Percentiles rank a stretch among this genome's conserved stretches.
These are phyloP conservation scores for Phytophthora multivora DNA, from an alignment of 352 stramenopile genomes.

Conservation along the genomic window DNA sequence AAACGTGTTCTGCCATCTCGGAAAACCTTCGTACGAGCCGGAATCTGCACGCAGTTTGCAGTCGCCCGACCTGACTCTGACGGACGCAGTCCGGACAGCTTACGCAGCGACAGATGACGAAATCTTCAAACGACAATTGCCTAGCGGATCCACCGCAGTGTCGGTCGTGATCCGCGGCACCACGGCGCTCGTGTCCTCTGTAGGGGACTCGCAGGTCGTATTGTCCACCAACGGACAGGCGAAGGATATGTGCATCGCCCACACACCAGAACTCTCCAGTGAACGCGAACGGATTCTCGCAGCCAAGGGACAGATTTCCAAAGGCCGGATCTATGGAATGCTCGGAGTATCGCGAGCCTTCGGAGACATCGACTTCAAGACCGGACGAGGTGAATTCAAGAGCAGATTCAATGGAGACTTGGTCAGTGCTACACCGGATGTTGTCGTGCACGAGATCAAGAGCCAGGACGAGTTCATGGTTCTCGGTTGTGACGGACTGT, in stretches of 20 bases:
- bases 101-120: constrained; percentile 70
- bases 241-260: constrained; percentile 61
- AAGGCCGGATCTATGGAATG: constrained; percentile 87
- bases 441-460: constrained; percentile 59
- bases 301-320: constrained; percentile 81
- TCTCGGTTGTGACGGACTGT: constrained; percentile 83
- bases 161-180: constrained; percentile 61
- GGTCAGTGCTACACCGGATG: constrained; percentile 71
- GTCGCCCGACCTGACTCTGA: constrained; percentile 28
- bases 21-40: constrained; percentile 29
- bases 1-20: constrained; percentile 60
- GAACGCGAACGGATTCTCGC: constrained; percentile 84
- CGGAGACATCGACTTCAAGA: constrained; percentile 89
- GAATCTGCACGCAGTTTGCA: constrained; percentile 31
- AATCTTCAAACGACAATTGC: constrained; percentile 73
- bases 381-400: constrained; percentile 77
- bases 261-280: constrained; percentile 66
- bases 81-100: constrained; percentile 42
- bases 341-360: constrained; percentile 83
- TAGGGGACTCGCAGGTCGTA: constrained; percentile 84
- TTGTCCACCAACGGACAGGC: constrained; percentile 66
- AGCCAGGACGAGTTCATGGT: constrained; percentile 82
- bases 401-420: constrained; percentile 83
- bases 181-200: constrained; percentile 62
- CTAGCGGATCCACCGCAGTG: constrained; percentile 77